Conservation (phyloP, 805 yeast genomes). For the Metschnikowia cubensis region DNA sequence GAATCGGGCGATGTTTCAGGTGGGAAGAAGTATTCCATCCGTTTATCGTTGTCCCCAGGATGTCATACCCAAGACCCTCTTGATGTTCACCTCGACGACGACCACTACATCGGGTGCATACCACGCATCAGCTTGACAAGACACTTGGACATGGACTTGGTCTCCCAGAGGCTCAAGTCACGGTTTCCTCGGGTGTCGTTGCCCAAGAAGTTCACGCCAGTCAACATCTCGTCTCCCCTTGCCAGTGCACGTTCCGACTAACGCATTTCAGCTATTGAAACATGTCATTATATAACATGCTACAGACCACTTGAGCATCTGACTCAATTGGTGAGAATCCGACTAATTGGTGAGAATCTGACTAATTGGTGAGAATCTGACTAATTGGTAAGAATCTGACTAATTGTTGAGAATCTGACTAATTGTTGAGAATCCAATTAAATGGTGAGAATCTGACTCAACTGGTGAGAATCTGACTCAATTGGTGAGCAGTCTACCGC, state of each 20-base stretch:
- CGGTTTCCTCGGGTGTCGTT: slow-evolving; percentile 82
- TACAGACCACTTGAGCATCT: too few relatives aligned
- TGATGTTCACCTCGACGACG: slow-evolving; percentile 93
- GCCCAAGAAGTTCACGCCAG: slow-evolving; percentile 90
- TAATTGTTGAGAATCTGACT: too few relatives aligned
- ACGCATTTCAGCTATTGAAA: not conserved
- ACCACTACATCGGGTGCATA: slow-evolving; percentile 94
- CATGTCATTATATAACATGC: too few relatives aligned
- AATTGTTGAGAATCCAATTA: too few relatives aligned
- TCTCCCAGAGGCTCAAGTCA: slow-evolving; percentile 72
- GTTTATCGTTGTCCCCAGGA: slow-evolving; percentile 93
- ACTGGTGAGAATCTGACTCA: too few relatives aligned
- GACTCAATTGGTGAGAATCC: too few relatives aligned
- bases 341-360: too few relatives aligned
- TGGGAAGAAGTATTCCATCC: slow-evolving; percentile 79
- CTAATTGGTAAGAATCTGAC: too few relatives aligned
- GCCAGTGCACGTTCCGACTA: slow-evolving; percentile 10
- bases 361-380: too few relatives aligned
- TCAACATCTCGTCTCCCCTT: slow-evolving; percentile 73
- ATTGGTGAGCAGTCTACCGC: too few relatives aligned
- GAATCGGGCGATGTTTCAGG: slow-evolving; percentile 69
- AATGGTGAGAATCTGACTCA: too few relatives aligned
- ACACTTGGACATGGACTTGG: slow-evolving; percentile 88
- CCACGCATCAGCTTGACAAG: slow-evolving; percentile 87
- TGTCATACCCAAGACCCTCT: slow-evolving; percentile 97